Evolutionary conservation across 305 asterid species (phyloP).

Genomic region (Fraxinus platypoda): DNA sequence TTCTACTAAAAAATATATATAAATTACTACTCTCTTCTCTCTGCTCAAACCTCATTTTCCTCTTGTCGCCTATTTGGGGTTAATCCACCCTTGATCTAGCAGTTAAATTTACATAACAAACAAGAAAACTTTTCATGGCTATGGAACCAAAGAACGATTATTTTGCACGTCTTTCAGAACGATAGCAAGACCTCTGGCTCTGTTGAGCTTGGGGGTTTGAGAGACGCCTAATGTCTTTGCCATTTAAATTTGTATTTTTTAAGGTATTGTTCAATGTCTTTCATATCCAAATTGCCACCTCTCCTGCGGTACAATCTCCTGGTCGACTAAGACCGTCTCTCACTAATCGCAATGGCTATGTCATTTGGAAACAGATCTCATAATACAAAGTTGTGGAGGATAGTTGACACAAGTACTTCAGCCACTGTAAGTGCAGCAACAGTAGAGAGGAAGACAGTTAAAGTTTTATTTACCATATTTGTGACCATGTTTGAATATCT

Average conservation of each 20-base stretch:
- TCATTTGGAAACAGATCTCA: constrained; percentile 71
- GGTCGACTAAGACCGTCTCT: constrained; percentile 35
- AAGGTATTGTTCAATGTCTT: constrained; percentile 38
- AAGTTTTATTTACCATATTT: constrained; percentile 22
- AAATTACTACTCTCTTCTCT: background rate
- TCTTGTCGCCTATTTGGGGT: background rate
- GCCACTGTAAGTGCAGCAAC: constrained; percentile 31
- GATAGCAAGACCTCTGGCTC: background rate
- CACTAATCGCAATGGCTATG: constrained; percentile 64
- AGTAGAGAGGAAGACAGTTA: constrained; percentile 39
- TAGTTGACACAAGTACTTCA: no score
- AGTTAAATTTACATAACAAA: background rate
- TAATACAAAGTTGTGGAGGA: constrained; percentile 32
- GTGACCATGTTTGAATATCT: constrained; percentile 50
- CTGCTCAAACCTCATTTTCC: background rate
- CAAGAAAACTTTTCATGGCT: background rate
- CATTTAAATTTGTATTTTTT: constrained; percentile 31
- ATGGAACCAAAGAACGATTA: background rate
- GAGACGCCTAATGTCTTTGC: constrained; percentile 36
- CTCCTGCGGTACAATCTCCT: constrained; percentile 48
- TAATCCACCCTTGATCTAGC: background rate
- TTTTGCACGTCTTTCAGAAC: background rate
- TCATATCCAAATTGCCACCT: constrained; percentile 33
- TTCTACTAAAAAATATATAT: background rate
- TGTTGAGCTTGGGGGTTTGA: background rate